Base-by-base conservation (phyloP, 2,329 filamentous ascomycete genomes). In the Colletotrichum sp. region DNA sequence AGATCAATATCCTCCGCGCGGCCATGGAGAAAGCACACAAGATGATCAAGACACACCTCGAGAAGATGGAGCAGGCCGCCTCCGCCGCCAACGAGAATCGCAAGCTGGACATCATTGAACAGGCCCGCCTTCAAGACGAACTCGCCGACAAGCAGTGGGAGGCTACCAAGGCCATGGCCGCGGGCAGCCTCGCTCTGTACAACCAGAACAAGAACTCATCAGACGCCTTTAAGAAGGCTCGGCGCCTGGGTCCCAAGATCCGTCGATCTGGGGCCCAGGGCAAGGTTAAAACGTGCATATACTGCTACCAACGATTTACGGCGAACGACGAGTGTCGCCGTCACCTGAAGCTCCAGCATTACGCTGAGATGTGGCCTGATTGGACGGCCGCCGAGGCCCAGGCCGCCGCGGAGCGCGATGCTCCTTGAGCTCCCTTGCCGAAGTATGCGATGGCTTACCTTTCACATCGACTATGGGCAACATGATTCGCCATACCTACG, bases 21-120 rank as follows among this genome's bases (percentile, higher is more conserved):
- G 44, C n/a, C 3, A 21, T 21, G 0, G 44, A 49, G 1, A 13
- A 49, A 3, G 44, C 0, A 12, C n/a, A 6, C 0, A 49, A 49
- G 2, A n/a, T 49, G 18, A 49, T 49, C 10, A 49, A 49, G 44
- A 0, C 0, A 12, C 44, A 49, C n/a, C 10, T 12, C 44, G 44
- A 49, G 18, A 49, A 49, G 10, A 49, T 49, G 18, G 0, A 13
- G n/a, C 0, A 49, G n/a, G 44, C 44, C 6, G 44, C 44, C 44
- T 21, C 44, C 10, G 6, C 10, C 12, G 44, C 44, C 44, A 49
- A 49, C 44, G 10, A 49, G 44, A 49, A 21, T 7, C 44, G n/a
- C 6, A 49, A 49, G 44, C n/a, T 21, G 5, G 44, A n/a, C n/a
- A 49, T 49, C n/a, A 21, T 49, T 3, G 44, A 49, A 5, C 44